Conservation (phyloP, 2,329 filamentous ascomycete species). For the Trichoderma sp. region DNA sequence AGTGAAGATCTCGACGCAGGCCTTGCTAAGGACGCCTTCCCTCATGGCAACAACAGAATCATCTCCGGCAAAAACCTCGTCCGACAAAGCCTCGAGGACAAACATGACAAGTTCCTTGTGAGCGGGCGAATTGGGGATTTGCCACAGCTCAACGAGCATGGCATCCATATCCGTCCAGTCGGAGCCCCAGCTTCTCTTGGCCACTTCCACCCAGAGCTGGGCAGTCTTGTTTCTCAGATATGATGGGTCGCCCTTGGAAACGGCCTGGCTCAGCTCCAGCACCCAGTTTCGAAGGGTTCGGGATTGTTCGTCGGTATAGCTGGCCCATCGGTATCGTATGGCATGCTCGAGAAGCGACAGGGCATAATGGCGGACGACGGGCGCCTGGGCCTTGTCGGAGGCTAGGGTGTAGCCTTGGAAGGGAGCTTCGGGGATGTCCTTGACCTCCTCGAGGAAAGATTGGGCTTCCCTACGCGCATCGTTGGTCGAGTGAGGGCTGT, state of each 20-base stretch:
- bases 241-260: conserved; percentile 69
- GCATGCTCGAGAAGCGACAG: conserved; percentile 88
- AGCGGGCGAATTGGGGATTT: conserved; percentile 58
- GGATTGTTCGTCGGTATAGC: conserved; percentile 68
- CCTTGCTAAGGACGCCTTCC: conserved; percentile 80
- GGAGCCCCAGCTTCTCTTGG: conserved; percentile 87
- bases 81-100: conserved; percentile 86
- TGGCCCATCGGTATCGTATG: conserved; percentile 79
- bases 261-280: conserved; percentile 69
- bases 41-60: conserved; percentile 82
- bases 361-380: conserved; percentile 88
- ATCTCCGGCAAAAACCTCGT: conserved; percentile 90
- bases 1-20: conserved; percentile 91
- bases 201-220: conserved; percentile 90
- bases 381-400: conserved; percentile 68
- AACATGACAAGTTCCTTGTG: conserved; percentile 85
- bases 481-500: conserved; percentile 78
- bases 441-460: conserved; percentile 80
- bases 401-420: conserved; percentile 83
- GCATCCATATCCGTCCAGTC: conserved; percentile 96
- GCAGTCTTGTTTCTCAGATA: conserved; percentile 93
- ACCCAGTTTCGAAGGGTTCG: conserved; percentile 71
- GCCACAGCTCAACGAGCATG: conserved; percentile 80
- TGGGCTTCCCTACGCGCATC: conserved; percentile 79
- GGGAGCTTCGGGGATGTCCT: conserved; percentile 74